Base-by-base conservation (phyloP, 768 basidiomycete genomes). In the Mycena sanguinolenta region DNA sequence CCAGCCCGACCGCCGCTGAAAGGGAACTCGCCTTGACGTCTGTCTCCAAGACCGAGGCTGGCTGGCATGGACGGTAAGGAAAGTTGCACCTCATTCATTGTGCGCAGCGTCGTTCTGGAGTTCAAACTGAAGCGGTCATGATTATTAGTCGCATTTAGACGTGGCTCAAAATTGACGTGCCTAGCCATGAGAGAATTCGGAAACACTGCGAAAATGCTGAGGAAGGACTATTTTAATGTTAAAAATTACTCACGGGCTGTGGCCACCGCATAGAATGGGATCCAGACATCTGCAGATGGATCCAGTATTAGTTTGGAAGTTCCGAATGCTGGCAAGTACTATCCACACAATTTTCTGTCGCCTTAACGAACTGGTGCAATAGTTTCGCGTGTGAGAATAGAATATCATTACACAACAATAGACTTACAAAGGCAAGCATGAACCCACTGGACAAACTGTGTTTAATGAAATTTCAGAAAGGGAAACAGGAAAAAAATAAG, bases 201-300 rank as follows among this genome's bases (percentile, higher is more conserved):
- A 55, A 55, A 55, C 17, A 55, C 53, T 55, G 42, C 19, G 13
- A 30, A 32, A 8, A 57, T 38, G 21, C 19, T 36, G 23, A 57
- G 55, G 12, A 17, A 23, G 28, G 32, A 57, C 21, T 36, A 27
- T 55, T 30, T 21, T 21, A 36, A 13, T 36, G 34, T 36, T 21
- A 32, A 57, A n/a, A 23, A n/a, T 13, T 34, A 38, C 55, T 57
- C n/a, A 57, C 55, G 55, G 36, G 34, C 34, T 32, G 55, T 27
- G 21, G 7, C 28, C 14, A 57, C 23, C 5, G 55, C 34, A 57
- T 30, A 57, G 21, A 57, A 36, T 6, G 55, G 34, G 25, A 57
- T 32, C 55, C 55, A 57, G 55, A 57, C 38, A 38, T 36, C 55
- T 57, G 55, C 16, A 36, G 14, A 57, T 17, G 38, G 13, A 36